Base-by-base conservation (phyloP, 1,284 basidiomycete genomes). In the Rhodotorula sp. region DNA sequence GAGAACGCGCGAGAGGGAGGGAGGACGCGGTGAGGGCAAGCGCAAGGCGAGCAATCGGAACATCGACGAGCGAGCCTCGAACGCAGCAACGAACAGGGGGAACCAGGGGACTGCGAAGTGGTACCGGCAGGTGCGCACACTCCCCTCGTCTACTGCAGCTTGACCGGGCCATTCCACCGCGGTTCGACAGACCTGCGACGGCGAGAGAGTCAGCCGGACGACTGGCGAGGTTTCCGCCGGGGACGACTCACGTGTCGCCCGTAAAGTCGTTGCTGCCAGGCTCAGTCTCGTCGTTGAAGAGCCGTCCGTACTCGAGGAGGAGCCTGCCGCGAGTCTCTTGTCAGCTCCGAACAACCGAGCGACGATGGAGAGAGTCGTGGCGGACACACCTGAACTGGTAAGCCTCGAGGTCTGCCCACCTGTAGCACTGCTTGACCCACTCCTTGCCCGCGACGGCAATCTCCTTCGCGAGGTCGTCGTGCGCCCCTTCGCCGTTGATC, bases 381-480 rank as follows among this genome's bases (percentile, higher is more conserved):
- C 15, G 15, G 8, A 52, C 72, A 26, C 28, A 72, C 71, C 73
- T 59, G 63, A 62, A 75, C 53, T 75, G 74, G 34, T 75, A 75
- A 2, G 74, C 71, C 59, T 75, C 71, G 30, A 75, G 58, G 51
- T 75, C 74, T 8, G 69, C 67, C 74, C 71, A 73, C 0, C 74
- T 52, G 61, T 69, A 75, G 58, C 69, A 75, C 24, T 67, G 24
- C 31, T 60, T 65, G 51, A 75, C 76, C 77, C 77, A 78, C 40
- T 74, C 70, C 55, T 77, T 75, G 16, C 77, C 77, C 9, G 70
- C 73, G 26, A 64, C 4, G 1, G 75, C 77, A 24, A 78, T 78
- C 60, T 78, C 69, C 55, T 73, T 71, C 24, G 67, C 77, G 22
- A 77, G 71, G 2, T 70, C 71, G 58, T 78, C 77, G 66, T 78